Base-by-base conservation (phyloP, 306 rosid genomes). In the Quercus aquifolioides region DNA sequence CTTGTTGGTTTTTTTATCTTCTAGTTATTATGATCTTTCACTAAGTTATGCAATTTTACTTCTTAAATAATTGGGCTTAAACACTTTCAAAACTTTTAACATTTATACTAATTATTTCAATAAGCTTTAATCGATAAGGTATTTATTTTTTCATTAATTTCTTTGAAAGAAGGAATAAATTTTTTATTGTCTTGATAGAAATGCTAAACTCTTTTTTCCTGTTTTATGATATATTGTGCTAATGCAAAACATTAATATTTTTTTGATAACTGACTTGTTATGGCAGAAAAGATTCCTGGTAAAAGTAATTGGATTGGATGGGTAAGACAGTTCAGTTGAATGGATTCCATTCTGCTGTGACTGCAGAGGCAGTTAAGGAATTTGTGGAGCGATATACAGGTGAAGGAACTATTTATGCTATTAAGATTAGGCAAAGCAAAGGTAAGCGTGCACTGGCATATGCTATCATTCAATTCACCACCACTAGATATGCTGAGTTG, bases 381-480 rank as follows among this genome's bases (percentile, higher is more conserved):
- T 92, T 82, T 82, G 74, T 94, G 55, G 97, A 94, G 91, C 0
- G 0, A 3, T 14, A 52, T 78, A 87, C 89, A 1, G 97, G 97
- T 67, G 25, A 82, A 77, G 95, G 81, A 76, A 86, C 89, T 76
- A 82, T 91, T 23, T 82, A n/a, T 71, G 91, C 91, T 73, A 73
- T 88, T 17, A 91, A 84, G 83, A 2, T 87, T 43, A 89, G 94
- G 71, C 71, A 14, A 26, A 76, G 84, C 30, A 86, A 78, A 76
- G 79, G 76, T 6, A 63, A 55, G 28, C 25, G 13, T 74, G 41
- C 26, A 49, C 85, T 89, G 77, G 82, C 86, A 60, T 85, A 4
- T 85, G 97, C 97, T 52, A 87, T 83, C 49, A 84, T 94, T 63
- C 97, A 92, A 78, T 94, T 94, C 83, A 82, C 70, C 30, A 17